Evolutionary conservation across 306 rosid genomes (phyloP), one percentile per base, ranked within the genome.

Genomic region (Carpinus viminea): DNA sequence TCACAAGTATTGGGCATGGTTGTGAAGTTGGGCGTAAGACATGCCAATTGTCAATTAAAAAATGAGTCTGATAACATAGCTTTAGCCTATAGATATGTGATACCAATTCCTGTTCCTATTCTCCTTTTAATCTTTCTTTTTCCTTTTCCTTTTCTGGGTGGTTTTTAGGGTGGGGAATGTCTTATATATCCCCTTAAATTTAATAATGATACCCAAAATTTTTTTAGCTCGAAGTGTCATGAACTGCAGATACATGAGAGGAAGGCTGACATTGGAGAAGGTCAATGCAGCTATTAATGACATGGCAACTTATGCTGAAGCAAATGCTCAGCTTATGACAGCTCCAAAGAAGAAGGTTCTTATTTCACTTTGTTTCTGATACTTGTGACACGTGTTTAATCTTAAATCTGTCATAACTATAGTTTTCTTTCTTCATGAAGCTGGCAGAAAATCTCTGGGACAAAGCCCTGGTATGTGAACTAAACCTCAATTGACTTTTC

Each of bases 221-320:
- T 47, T 60, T 48, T 8, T 38, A 20, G 28, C 21, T 24, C 7
- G 2, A 55, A 64, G 26, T 28, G 75, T 62, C 18, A 4, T 73
- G 56, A 81, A 72, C 66, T 73, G 60, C 90, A 94, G 97, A 82
- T 94, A 94, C 79, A 94, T 94, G 98, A 94, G 88, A 87, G 98
- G 98, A 77, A 89, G 98, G 87, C 93, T 94, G 75, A 92, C 98
- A 69, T 76, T 91, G 16, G 98, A 94, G 68, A 94, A 94, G 90
- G 91, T 92, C 76, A 94, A 94, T 66, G 92, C 93, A 73, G 97
- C 96, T 48, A 75, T 91, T 65, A 88, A 70, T 83, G 97, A 92
- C 85, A 94, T 91, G 93, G 97, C 87, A 45, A 79, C 92, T 72
- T 92, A 86, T 80, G 97, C 97, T 15, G 97, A 94, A 88, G 89